These are phyloP conservation scores for Oryza nivara DNA, from an alignment of 176 grass and related monocot species.

Conservation along the genomic window DNA sequence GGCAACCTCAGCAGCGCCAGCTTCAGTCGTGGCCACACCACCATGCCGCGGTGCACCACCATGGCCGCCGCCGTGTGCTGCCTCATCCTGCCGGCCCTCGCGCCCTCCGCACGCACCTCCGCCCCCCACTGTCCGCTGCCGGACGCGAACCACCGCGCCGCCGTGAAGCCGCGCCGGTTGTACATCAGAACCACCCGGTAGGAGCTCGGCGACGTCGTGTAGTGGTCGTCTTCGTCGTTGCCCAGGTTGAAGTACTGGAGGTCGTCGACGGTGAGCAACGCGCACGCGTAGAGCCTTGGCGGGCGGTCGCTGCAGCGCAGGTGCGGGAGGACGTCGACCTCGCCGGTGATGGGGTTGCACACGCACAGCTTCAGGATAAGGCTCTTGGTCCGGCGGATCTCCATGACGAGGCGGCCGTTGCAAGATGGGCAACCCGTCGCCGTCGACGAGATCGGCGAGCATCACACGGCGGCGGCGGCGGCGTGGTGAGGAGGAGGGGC, in stretches of 20 bases:
- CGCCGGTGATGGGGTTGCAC: neutral
- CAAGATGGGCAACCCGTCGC: neutral
- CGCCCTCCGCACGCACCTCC: no score
- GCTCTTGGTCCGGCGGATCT: neutral
- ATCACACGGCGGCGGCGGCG: no score
- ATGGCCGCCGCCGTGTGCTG: neutral
- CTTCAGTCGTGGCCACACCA: neutral
- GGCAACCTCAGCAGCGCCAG: neutral
- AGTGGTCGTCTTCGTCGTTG: neutral
- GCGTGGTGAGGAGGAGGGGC: no score
- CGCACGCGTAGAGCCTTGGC: constrained; percentile 25
- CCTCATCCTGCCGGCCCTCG: no score
- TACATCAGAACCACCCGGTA: no score
- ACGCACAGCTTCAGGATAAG: neutral
- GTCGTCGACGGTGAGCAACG: constrained; percentile 29
- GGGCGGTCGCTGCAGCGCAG: constrained; percentile 18
- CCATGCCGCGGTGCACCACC: no score
- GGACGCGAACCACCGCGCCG: no score
- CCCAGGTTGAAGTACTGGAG: neutral
- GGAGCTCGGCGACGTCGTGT: no score
- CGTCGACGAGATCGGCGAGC: no score
- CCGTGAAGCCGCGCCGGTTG: no score
- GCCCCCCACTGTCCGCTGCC: no score
- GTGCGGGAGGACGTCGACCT: neutral
- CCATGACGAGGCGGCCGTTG: neutral